These are phyloP conservation scores for Cryphonectria nitschkei DNA, from an alignment of 2,329 filamentous ascomycete genomes.

Conservation along the genomic window DNA sequence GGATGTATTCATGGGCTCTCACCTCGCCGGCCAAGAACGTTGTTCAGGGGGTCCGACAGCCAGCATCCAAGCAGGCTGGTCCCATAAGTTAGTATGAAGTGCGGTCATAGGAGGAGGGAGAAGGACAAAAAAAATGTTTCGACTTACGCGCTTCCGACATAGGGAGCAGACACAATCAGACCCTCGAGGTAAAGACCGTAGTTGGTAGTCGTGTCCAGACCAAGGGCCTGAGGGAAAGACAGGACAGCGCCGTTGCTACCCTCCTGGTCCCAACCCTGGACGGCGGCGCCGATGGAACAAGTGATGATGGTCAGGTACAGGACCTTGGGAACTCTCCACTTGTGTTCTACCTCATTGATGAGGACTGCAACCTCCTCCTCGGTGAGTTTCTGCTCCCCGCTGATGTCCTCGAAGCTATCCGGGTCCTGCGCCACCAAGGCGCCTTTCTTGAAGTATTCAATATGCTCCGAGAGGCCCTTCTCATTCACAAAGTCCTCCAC, in stretches of 20 bases:
- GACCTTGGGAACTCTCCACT: slow-evolving; percentile 65
- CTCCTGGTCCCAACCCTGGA: slow-evolving; percentile 53
- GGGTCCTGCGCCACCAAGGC: slow-evolving; percentile 39
- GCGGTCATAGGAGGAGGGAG: neutral
- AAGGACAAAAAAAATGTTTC: neutral
- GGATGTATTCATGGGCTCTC: neutral
- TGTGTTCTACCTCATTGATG: slow-evolving; percentile 66
- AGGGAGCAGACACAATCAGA: slow-evolving; percentile 55
- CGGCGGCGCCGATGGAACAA: slow-evolving; percentile 57
- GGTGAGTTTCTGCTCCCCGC: slow-evolving; percentile 37
- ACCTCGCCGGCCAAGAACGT: slow-evolving; percentile 48
- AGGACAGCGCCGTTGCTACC: slow-evolving; percentile 54
- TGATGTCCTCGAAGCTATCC: slow-evolving; percentile 50
- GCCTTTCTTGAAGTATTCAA: slow-evolving; percentile 52
- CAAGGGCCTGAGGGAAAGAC: slow-evolving; percentile 48
- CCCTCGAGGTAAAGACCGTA: slow-evolving; percentile 61
- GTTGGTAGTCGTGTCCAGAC: slow-evolving; percentile 44
- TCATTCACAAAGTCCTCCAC: slow-evolving; percentile 57
- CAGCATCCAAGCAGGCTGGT: slow-evolving; percentile 58
- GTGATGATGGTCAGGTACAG: slow-evolving; percentile 63
- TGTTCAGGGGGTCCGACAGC: slow-evolving; percentile 51
- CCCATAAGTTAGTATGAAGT: slow-evolving; percentile 19
- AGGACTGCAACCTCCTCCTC: slow-evolving; percentile 64
- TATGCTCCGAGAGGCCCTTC: slow-evolving; percentile 49
- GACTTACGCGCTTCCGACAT: slow-evolving; percentile 43